Base-by-base conservation (phyloP, 345 rosid genomes). In the Aurinia saxatilis region DNA sequence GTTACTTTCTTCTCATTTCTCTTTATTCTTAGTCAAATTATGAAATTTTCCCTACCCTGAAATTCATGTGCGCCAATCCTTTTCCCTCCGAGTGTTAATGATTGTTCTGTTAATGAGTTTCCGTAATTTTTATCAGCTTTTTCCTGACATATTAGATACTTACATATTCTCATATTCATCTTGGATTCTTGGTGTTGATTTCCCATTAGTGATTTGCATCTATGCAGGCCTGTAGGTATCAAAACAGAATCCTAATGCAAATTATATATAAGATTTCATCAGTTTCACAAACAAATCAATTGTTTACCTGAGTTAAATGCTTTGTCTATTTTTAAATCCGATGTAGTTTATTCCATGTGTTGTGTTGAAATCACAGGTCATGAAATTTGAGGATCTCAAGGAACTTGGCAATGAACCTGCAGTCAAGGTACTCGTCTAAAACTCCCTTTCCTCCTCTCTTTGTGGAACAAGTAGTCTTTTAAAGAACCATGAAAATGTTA, bases 371-470 rank as follows among this genome's bases (percentile, higher is more conserved):
- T 61, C 34, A 33, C 70, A 92, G 98, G 97, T 92, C 50, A 92
- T 92, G 98, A 92, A 92, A 73, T 92, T 89, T 10, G 95, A 85
- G 14, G 98, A 89, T 82, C 84, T 92, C 57, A 92, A 92, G 80
- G 96, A 89, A 78, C 89, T 80, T 13, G 96, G 87, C 40, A 85
- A 60, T 78, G 99, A 93, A 74, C 0, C 87, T 16, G 97, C 97
- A 52, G 97, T 84, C 37, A 90, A 90, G 99, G 97, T 90, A 77
- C 17, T 17, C 25, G n/a, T 41, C 48, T 57, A 27, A 35, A 35
- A 57, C 53, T 41, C 29, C 19, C 5, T 27, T 27, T 35, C 35
- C 52, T n/a, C n/a, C 39, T 14, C 38, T 12, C 5, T 19, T 23
- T 48, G 9, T 18, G 13, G 50, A 29, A 18, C 8, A 11, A 19